A percentile compares a stretch with the other conserved stretches of the same genome.
Conservation (phyloP, 768 basidiomycete species). For the Hemileccinum rubropunctum region DNA sequence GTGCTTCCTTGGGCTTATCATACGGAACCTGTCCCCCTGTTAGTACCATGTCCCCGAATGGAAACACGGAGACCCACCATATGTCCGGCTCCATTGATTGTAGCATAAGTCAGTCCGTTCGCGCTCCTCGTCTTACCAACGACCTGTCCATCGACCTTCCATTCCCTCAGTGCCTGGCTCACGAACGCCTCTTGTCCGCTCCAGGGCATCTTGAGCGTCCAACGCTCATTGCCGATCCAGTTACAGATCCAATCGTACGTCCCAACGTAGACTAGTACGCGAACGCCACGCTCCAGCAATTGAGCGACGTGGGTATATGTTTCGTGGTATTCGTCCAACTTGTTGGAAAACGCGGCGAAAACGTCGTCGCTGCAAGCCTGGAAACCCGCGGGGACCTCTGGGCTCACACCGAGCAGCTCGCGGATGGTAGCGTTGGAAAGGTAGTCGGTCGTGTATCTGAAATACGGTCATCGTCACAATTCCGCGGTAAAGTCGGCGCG, state of each 20-base stretch:
- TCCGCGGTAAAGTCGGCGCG: neutral
- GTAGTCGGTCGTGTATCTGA: conserved; percentile 54
- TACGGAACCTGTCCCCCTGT: conserved; percentile 43
- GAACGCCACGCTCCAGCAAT: conserved; percentile 74
- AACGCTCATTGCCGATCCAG: conserved; percentile 72
- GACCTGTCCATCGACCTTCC: conserved; percentile 47
- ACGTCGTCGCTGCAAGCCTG: conserved; percentile 40
- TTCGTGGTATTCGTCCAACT: conserved; percentile 38
- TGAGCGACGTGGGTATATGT: conserved; percentile 37
- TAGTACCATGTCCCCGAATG: neutral
- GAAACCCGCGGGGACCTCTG: conserved; percentile 36
- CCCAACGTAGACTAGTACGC: conserved; percentile 71
- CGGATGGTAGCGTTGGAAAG: conserved; percentile 57
- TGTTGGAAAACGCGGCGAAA: conserved; percentile 40
- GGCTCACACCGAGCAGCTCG: conserved; percentile 55
- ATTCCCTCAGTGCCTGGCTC: conserved; percentile 47
- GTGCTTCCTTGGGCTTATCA: conserved; percentile 53
- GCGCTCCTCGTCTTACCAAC: conserved; percentile 52
- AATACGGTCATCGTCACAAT: neutral
- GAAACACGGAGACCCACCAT: conserved; percentile 42
- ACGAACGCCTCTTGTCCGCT: conserved; percentile 51
- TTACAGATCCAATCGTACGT: conserved; percentile 82
- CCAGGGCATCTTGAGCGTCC: conserved; percentile 74
- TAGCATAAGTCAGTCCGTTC: conserved; percentile 59
- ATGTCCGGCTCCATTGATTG: conserved; percentile 67